Evolutionary conservation across 2,329 filamentous ascomycete genomes (phyloP).

Genomic region (Pseudogymnoascus verrucosus): DNA sequence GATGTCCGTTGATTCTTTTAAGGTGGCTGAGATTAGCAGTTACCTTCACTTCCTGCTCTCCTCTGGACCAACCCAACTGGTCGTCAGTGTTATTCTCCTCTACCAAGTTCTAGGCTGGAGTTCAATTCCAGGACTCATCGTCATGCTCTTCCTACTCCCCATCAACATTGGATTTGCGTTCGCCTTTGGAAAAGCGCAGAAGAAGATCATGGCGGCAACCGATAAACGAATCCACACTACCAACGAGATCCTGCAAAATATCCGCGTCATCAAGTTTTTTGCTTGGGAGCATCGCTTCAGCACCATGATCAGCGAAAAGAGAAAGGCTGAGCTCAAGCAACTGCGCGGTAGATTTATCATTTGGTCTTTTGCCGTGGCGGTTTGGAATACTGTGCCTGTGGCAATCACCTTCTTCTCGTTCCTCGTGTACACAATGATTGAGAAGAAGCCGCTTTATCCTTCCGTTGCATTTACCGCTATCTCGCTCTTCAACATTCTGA

Average conservation of each 20-base stretch:
- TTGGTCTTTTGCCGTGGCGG: conserved; percentile 84
- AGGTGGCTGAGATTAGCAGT: conserved; percentile 87
- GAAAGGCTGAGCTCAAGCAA: conserved; percentile 66
- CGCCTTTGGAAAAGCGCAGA: conserved; percentile 79
- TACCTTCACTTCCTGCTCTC: conserved; percentile 97
- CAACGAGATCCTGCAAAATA: conserved; percentile 94
- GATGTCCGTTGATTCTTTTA: conserved; percentile 99
- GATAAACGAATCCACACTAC: conserved; percentile 95
- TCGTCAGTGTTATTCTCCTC: conserved; percentile 71
- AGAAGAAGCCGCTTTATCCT: conserved; percentile 81
- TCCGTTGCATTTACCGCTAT: conserved; percentile 94
- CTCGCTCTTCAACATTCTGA: conserved; percentile 88
- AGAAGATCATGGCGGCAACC: conserved; percentile 83
- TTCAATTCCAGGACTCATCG: conserved; percentile 82
- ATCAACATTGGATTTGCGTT: conserved; percentile 84
- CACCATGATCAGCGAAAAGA: conserved; percentile 80
- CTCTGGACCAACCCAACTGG: conserved; percentile 78
- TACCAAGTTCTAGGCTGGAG: conserved; percentile 88
- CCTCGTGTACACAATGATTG: conserved; percentile 81
- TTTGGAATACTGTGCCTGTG: conserved; percentile 94
- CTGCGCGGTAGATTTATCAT: conserved; percentile 78
- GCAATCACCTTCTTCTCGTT: conserved; percentile 96
- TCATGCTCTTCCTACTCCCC: conserved; percentile 84
- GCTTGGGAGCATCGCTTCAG: conserved; percentile 94
- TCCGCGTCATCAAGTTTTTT: conserved; percentile 98